Evolutionary conservation across 2,329 filamentous ascomycete genomes (phyloP).

Genomic region (Neopestalotiopsis rosae): DNA sequence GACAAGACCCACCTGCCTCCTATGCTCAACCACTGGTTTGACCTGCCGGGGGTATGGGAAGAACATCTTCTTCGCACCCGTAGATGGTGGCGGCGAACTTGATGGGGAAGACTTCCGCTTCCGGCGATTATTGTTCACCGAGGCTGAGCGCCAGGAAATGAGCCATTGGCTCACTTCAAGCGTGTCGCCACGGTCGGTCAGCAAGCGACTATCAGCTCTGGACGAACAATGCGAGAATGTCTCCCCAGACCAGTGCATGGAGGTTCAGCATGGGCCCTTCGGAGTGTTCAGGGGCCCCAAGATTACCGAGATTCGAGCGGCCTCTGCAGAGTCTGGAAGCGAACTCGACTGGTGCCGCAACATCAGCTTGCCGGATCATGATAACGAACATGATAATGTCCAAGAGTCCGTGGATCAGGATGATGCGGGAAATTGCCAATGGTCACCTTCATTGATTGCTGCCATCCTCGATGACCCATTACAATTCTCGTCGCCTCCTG

Average conservation of each 20-base stretch:
- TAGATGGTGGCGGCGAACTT: constrained; percentile 22
- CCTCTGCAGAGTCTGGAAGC: not conserved
- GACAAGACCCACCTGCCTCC: constrained; percentile 36
- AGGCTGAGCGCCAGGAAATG: constrained; percentile 41
- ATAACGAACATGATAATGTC: not conserved
- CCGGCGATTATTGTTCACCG: constrained; percentile 42
- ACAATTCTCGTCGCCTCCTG: not conserved
- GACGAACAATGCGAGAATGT: constrained; percentile 35
- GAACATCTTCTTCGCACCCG: constrained; percentile 40
- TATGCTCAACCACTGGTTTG: constrained; percentile 34
- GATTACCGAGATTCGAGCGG: not conserved
- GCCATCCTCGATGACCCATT: not conserved
- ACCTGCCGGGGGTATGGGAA: constrained; percentile 42
- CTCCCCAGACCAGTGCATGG: constrained; percentile 13
- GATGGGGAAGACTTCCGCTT: constrained; percentile 33
- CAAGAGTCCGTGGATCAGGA: not conserved
- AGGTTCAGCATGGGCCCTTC: constrained; percentile 22
- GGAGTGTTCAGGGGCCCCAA: constrained; percentile 16
- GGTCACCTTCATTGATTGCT: not conserved
- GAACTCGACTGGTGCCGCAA: not conserved
- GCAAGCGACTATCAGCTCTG: constrained; percentile 28
- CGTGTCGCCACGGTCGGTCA: constrained; percentile 31
- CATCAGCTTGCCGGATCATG: not conserved
- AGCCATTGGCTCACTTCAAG: constrained; percentile 36
- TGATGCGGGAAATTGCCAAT: constrained; percentile 1